A percentile compares a stretch with the other conserved stretches of the same genome.
Evolutionary conservation across 2,329 filamentous ascomycete species (phyloP).

Genomic region (Cladosporium phlei): DNA sequence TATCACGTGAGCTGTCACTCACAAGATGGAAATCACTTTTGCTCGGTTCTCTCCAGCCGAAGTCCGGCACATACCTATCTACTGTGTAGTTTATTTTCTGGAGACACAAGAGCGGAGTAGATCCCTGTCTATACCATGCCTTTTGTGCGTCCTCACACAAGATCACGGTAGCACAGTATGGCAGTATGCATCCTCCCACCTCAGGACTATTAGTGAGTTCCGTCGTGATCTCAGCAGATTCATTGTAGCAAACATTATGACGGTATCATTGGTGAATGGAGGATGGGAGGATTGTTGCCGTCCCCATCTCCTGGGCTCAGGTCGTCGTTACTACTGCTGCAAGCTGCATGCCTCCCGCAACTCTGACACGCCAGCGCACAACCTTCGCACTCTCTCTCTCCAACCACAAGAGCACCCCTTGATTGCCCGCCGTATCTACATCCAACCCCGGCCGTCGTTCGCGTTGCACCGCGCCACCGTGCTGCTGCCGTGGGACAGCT

Average conservation of each 20-base stretch:
- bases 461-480: constrained; percentile 8
- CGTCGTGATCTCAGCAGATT: too few relatives aligned
- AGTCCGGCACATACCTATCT: too few relatives aligned
- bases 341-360: constrained; percentile 3
- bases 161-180: too few relatives aligned
- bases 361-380: constrained; percentile 11
- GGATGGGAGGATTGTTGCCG: too few relatives aligned
- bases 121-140: background rate
- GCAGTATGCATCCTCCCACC: too few relatives aligned
- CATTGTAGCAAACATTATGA: constrained; percentile 6
- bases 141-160: too few relatives aligned
- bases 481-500: constrained; percentile 10
- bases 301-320: constrained; percentile 9
- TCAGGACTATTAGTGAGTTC: too few relatives aligned
- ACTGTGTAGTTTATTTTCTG: too few relatives aligned
- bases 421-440: constrained; percentile 7
- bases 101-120: too few relatives aligned
- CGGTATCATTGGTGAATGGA: too few relatives aligned
- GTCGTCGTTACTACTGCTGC: background rate
- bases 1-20: constrained; percentile 12
- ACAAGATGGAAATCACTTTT: too few relatives aligned
- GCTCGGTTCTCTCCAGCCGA: too few relatives aligned
- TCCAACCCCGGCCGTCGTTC: constrained; percentile 11
- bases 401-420: constrained; percentile 10
- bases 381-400: background rate